Evolutionary conservation across 2,329 filamentous ascomycete species (phyloP), one percentile per base, ranked within the genome.

Genomic region (Talaromyces piceae): DNA sequence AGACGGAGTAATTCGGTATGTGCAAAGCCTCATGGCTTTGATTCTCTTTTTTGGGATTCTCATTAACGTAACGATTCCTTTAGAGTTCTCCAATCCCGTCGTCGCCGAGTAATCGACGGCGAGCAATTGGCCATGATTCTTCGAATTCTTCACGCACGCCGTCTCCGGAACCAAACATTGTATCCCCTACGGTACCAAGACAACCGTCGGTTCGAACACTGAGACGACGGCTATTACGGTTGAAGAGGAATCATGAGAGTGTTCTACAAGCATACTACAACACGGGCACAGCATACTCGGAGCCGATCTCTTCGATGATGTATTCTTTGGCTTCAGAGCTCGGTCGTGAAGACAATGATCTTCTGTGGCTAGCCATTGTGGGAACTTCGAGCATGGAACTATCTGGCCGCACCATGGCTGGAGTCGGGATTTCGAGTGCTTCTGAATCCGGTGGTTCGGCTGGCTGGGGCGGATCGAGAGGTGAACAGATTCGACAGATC

Each of bases 281-380:
- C 25, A 79, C 88, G 26, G 93, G 93, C 37, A 85, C 88, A 2
- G 95, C 90, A 2, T 96, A 95, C 64, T 91, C 91, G 0, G 93
- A 98, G 65, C 93, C 93, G 1, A 88, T 97, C 50, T 93, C 91
- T 0, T 95, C 91, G 0, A 85, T 97, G 73, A 81, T 96, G 63
- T 98, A 97, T 69, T 94, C 90, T 0, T 77, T 98, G 12, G 93
- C 91, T 1, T 95, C 91, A 1, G 93, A 97, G 64, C 81, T 98
- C 5, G 93, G 93, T 56, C 86, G 91, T 49, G 93, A 97, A 75
- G 91, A 97, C 67, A 98, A 97, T 61, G 91, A 98, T 61, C 77
- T 97, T 20, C 77, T 98, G 12, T 98, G 93, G 93, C 79, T 95
- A 53, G 84, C 90, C 5, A 95, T 97, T 62, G 88, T 98, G 23